Evolutionary conservation across 2,329 filamentous ascomycete species (phyloP), one percentile per base, ranked within the genome.

Genomic region (Venturia oleaginea): DNA sequence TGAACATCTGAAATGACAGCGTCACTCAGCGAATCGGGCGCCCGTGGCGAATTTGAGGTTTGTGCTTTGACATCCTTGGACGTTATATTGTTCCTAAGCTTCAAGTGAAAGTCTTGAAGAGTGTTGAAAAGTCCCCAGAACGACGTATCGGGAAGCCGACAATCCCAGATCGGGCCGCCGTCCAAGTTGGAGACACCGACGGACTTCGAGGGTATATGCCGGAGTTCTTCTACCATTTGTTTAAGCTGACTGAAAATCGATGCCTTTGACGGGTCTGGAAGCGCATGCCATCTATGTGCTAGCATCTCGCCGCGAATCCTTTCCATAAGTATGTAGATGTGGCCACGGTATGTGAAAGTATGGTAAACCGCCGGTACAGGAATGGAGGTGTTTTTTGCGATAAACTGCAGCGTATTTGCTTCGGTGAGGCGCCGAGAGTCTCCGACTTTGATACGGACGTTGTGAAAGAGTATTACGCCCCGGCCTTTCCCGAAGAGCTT

Each of bases 301-400:
- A 68, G 38, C 57, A 62, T 63, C 57, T 69, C 65, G 62, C 66
- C 66, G 63, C 68, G 63, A n/a, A 70, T 65, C 43, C 67, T 68
- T 60, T 69, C 66, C 68, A 68, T 67, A 30, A 68, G 67, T 61
- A 69, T 67, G 60, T 69, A 69, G 30, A 65, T 67, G 62, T 67
- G 65, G 40, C 24, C 34, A 6, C 34, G 32, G 42, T 55, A n/a
- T 37, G 42, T 32, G 19, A 54, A 63, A 6, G 61, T 13, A 24
- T 32, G 30, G 38, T 68, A 67, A 34, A 67, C 55, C 64, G n/a
- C 66, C 19, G 67, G 68, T 43, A 70, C 24, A 19, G 68, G 68
- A 55, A 69, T 68, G 8, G 68, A 68, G 62, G 68, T 69, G 38
- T 42, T 51, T 22, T 69, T 59, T 42, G 69, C 67, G 34, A 69